Conservation (phyloP, 768 basidiomycete genomes). For the Boletus sensibilis region DNA sequence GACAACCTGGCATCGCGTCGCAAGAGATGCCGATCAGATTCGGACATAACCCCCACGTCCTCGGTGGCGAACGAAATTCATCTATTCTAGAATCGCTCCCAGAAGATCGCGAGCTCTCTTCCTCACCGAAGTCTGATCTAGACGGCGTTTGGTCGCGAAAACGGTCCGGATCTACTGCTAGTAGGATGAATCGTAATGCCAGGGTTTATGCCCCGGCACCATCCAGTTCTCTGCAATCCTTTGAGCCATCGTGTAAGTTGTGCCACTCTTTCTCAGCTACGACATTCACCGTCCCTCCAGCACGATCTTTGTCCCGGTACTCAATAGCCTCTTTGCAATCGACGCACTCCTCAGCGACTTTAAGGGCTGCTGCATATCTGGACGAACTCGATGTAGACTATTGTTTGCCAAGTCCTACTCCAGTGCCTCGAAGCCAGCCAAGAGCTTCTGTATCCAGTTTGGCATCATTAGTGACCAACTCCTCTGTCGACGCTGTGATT, state of each 20-base stretch:
- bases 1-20: conserved; percentile 23
- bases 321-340: conserved; percentile 34
- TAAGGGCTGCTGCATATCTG: conserved; percentile 25
- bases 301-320: conserved; percentile 18
- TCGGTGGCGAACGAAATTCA: conserved; percentile 16
- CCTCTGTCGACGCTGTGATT: conserved; percentile 58
- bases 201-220: conserved; percentile 21
- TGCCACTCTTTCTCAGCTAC: background rate
- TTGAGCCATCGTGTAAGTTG: conserved; percentile 18
- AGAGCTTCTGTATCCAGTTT: conserved; percentile 52
- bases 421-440: conserved; percentile 16
- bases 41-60: conserved; percentile 29
- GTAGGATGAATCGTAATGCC: conserved; percentile 16
- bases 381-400: conserved; percentile 34
- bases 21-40: conserved; percentile 27
- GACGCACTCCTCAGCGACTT: conserved; percentile 29
- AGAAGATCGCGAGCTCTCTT: conserved; percentile 46
- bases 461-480: conserved; percentile 54
- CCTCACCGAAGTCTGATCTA: conserved; percentile 14
- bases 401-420: conserved; percentile 21
- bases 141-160: conserved; percentile 14
- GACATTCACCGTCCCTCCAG: conserved; percentile 8
- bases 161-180: conserved; percentile 14
- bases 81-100: conserved; percentile 47
- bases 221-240: background rate